Evolutionary conservation across 1,284 basidiomycete genomes (phyloP).

Genomic region (Fomitopsis pinicola): DNA sequence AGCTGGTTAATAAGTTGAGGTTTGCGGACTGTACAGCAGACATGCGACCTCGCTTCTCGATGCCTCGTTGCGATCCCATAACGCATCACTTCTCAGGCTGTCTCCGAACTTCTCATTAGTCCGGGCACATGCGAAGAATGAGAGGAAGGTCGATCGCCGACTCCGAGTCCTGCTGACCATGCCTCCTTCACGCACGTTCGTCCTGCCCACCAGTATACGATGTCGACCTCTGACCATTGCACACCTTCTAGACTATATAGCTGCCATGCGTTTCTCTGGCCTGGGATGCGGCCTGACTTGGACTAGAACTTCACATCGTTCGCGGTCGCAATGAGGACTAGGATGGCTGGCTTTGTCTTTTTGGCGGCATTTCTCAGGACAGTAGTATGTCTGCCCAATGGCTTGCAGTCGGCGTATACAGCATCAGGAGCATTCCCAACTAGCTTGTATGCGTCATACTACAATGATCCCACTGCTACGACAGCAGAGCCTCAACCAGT

Average conservation of each 20-base stretch:
- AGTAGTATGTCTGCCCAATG: constrained; percentile 19
- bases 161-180: too few species aligned
- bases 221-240: background rate
- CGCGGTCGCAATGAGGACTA: background rate
- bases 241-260: background rate
- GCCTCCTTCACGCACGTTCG: background rate
- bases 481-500: constrained; percentile 68
- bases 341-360: background rate
- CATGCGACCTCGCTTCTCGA: background rate
- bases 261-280: background rate
- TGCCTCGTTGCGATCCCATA: background rate
- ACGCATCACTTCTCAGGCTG: background rate
- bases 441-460: constrained; percentile 57
- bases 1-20: background rate
- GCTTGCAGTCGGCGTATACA: constrained; percentile 35
- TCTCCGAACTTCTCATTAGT: background rate
- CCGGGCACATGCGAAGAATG: background rate
- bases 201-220: background rate
- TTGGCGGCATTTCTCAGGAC: background rate
- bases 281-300: background rate
- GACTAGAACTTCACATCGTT: background rate
- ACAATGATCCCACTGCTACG: constrained; percentile 68
- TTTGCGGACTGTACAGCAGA: too few species aligned
- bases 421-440: constrained; percentile 63
- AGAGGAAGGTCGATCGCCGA: background rate